Percentiles rank a stretch among this genome's conserved stretches.
Evolutionary conservation across 208 protist genomes (phyloP).

Genomic region (Trypanosoma avium): DNA sequence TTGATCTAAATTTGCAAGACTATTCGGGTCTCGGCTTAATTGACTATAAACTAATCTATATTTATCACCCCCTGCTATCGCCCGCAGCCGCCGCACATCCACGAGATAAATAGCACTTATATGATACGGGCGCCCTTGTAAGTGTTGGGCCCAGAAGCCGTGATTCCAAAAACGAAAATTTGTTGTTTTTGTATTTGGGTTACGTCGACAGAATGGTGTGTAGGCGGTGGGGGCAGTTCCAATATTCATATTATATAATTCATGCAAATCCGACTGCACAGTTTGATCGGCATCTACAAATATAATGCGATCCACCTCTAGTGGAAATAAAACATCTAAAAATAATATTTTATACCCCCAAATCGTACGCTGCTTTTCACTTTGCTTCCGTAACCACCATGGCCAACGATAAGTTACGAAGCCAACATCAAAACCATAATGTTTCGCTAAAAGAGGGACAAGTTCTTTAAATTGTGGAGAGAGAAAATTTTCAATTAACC

Average conservation of each 20-base stretch:
- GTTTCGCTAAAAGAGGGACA: constrained; percentile 83
- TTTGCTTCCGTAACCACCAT: constrained; percentile 94
- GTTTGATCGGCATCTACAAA: constrained; percentile 99
- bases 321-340: constrained; percentile 99
- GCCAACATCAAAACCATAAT: constrained; percentile 93
- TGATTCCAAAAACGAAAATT: constrained; percentile 92
- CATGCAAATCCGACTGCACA: constrained; percentile 68
- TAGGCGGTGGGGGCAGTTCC: constrained; percentile 92
- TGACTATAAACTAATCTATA: constrained; percentile 91
- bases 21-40: constrained; percentile 91
- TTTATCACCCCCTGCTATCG: constrained; percentile 90
- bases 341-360: constrained; percentile 99
- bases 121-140: constrained; percentile 96
- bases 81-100: constrained; percentile 90
- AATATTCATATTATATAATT: constrained; percentile 98
- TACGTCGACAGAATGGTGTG: constrained; percentile 96
- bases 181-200: constrained; percentile 89
- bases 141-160: constrained; percentile 95
- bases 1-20: constrained; percentile 89
- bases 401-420: constrained; percentile 99
- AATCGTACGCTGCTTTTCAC: constrained; percentile 98
- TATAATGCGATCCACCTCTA: constrained; percentile 96
- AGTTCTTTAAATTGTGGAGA: constrained; percentile 96
- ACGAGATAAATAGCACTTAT: constrained; percentile 98
- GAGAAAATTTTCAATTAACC: constrained; percentile 98